A percentile compares a stretch with the other conserved stretches of the same genome.
phyloP scores from a whole-genome alignment of 306 rosid genomes.

The Lathyrus sativus region DNA sequence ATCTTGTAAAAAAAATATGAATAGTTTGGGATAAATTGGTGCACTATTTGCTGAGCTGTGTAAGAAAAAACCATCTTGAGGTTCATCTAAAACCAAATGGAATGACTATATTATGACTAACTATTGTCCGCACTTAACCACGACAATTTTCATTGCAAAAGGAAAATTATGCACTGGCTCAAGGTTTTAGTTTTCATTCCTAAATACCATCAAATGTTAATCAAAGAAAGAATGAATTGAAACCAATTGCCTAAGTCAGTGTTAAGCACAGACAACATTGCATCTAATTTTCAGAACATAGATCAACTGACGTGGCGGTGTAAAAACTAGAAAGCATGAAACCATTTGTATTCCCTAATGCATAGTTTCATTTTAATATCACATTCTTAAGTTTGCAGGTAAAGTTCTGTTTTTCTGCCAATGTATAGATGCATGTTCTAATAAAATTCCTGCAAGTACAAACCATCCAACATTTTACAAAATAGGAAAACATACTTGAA shows the following conservation, averaged over 20 bases:
- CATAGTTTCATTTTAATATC: not conserved
- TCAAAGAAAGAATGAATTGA: too few species aligned
- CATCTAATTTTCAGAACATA: not conserved
- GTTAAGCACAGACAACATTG: constrained; percentile 3
- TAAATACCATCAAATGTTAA: not conserved
- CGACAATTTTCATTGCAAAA: not conserved
- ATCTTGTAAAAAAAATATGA: not conserved
- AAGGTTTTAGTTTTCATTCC: not conserved
- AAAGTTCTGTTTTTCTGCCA: constrained; percentile 8
- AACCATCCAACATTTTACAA: not conserved
- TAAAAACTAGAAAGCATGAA: constrained; percentile 18
- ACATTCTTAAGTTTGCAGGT: not conserved
- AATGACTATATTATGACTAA: not conserved
- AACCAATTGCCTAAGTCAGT: not conserved
- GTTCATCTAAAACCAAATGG: not conserved
- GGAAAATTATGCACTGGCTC: not conserved
- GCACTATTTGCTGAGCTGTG: not conserved
- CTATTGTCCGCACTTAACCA: not conserved
- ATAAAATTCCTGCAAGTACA: not conserved
- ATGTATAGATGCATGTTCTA: not conserved
- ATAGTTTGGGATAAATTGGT: not conserved
- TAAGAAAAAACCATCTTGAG: not conserved
- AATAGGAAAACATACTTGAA: constrained; percentile 21
- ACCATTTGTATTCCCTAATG: constrained; percentile 7
- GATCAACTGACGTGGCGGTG: not conserved